Percentiles rank a stretch among this genome's conserved stretches.
These are phyloP conservation scores for Scleroderma citrinum DNA, from an alignment of 768 basidiomycete genomes.

Conservation along the genomic window DNA sequence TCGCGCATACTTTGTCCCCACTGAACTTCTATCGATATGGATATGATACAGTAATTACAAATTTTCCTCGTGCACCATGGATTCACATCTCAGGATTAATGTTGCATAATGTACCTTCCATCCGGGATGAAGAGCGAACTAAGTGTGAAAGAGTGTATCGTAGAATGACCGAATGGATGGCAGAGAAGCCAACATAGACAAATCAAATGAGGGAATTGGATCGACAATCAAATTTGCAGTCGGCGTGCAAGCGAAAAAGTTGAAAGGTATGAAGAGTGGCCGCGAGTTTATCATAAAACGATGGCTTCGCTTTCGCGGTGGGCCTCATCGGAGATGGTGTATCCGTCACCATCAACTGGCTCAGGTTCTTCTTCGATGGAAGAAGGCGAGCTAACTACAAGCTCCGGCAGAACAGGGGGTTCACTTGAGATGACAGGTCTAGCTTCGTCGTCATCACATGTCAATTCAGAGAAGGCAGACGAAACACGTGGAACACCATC, in stretches of 20 bases:
- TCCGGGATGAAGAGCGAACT: neutral
- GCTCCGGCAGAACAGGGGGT: constrained; percentile 29
- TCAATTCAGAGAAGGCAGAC: constrained; percentile 25
- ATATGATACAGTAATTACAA: no score
- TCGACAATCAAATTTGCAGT: neutral
- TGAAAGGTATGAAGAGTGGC: no score
- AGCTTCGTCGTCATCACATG: constrained; percentile 21
- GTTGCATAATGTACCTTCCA: no score
- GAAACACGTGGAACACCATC: constrained; percentile 23
- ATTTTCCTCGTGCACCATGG: no score
- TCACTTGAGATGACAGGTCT: constrained; percentile 22
- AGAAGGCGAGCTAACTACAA: constrained; percentile 29
- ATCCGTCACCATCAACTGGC: constrained; percentile 10
- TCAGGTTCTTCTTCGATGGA: constrained; percentile 25
- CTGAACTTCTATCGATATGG: neutral
- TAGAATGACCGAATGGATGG: neutral
- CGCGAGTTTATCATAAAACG: constrained; percentile 10
- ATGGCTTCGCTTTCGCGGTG: constrained; percentile 18
- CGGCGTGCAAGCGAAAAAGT: neutral
- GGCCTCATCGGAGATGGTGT: constrained; percentile 11
- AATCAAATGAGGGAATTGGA: neutral
- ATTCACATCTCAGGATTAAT: no score
- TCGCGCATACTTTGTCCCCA: neutral
- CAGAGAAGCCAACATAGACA: no score
- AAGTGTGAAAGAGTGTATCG: neutral